Conservation (phyloP, 345 rosid genomes). For the Arabidopsis suecica region DNA sequence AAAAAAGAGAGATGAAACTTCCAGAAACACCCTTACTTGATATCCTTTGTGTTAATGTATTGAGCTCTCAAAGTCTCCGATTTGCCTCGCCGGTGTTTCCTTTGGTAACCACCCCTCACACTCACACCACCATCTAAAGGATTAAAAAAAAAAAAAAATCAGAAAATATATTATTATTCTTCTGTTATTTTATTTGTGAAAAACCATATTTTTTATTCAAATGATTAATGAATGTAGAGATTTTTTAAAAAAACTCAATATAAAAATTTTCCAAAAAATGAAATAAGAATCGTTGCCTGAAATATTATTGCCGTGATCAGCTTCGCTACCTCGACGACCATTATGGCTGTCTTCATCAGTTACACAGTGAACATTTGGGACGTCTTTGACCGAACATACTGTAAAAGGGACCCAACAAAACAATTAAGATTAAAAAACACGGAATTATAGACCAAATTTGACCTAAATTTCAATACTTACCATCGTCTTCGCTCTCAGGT, state of each 20-base stretch:
- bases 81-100: constrained; percentile 86
- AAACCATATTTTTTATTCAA: not conserved
- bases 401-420: constrained; percentile 19
- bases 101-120: constrained; percentile 54
- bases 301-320: constrained; percentile 48
- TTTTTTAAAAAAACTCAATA: not conserved
- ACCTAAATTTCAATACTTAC: constrained; percentile 42
- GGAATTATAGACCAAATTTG: not conserved
- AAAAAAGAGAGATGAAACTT: not conserved
- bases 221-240: too few relatives aligned
- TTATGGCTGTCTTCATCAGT: constrained; percentile 25
- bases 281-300: constrained; percentile 52
- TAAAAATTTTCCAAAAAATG: not conserved
- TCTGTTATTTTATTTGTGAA: not conserved
- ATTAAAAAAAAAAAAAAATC: constrained; percentile 16
- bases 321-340: constrained; percentile 39
- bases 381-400: constrained; percentile 42
- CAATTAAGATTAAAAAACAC: not conserved
- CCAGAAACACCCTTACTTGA: constrained; percentile 60
- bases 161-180: not conserved
- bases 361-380: constrained; percentile 1
- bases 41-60: constrained; percentile 86
- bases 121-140: constrained; percentile 51
- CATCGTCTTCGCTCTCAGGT: constrained; percentile 92
- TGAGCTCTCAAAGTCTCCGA: constrained; percentile 95